A percentile compares a stretch with the other conserved stretches of the same genome.
These are phyloP conservation scores for Helicostylum pulchrum DNA, from an alignment of 192 early-diverging fungal genomes.

Conservation along the genomic window DNA sequence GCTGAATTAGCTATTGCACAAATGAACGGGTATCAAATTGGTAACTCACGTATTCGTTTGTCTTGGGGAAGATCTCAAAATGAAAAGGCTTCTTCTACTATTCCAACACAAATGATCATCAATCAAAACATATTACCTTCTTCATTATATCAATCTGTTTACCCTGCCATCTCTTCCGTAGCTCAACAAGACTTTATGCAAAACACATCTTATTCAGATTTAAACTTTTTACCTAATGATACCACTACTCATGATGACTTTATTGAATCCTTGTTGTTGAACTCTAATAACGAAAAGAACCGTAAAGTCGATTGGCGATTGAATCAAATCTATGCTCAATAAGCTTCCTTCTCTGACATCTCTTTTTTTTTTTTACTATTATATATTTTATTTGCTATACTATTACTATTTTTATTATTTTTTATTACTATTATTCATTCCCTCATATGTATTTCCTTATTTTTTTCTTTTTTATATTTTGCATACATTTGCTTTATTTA, in stretches of 20 bases:
- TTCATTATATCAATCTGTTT: not conserved
- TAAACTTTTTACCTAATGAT: no score
- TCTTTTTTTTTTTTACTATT: not conserved
- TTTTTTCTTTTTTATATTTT: not conserved
- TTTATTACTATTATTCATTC: not conserved
- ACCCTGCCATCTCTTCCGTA: no score
- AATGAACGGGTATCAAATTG: conserved; percentile 86
- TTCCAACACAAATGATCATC: not conserved
- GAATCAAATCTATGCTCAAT: conserved; percentile 12
- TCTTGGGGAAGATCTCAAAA: conserved; percentile 58
- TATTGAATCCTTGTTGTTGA: no score
- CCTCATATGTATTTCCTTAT: not conserved
- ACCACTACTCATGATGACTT: no score
- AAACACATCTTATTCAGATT: no score
- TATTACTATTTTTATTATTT: not conserved
- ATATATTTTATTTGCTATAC: not conserved
- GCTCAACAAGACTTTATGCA: no score
- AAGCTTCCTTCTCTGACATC: no score
- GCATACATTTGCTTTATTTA: not conserved
- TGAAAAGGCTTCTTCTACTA: conserved; percentile 15
- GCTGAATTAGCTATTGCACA: conserved; percentile 89
- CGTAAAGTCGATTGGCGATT: conserved; percentile 3
- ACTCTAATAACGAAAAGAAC: not conserved
- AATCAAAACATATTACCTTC: not conserved
- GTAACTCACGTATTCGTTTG: conserved; percentile 51